These are phyloP conservation scores for Aspergillus viridinutans DNA, from an alignment of 2,329 filamentous ascomycete genomes.

Conservation along the genomic window DNA sequence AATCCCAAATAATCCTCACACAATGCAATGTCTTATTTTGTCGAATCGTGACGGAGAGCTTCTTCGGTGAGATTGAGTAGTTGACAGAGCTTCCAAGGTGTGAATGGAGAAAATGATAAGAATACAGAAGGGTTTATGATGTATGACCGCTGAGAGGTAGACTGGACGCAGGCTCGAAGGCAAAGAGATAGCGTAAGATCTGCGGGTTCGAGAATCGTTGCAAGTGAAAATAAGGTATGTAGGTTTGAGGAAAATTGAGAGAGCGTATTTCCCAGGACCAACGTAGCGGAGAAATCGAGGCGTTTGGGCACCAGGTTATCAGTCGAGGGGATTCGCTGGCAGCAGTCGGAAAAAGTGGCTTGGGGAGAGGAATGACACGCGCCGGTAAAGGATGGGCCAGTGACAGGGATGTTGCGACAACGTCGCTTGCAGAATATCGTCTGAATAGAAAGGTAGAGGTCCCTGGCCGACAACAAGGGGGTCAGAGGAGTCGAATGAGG, in stretches of 20 bases:
- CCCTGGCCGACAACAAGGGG: conserved; percentile 1
- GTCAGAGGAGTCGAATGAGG: not conserved
- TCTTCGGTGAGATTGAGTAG: not conserved
- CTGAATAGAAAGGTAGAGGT: not conserved
- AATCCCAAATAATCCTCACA: conserved; percentile 6
- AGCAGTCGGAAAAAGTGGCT: conserved; percentile 24
- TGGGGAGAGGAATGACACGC: conserved; percentile 18
- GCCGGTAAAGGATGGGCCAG: conserved; percentile 26
- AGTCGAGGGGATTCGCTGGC: conserved; percentile 27
- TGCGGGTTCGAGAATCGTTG: conserved; percentile 11
- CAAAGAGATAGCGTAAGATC: not conserved
- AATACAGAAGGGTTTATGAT: not conserved
- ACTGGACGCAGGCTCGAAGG: not conserved
- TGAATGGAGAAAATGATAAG: not conserved
- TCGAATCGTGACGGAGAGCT: not conserved
- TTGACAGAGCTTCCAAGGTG: not conserved
- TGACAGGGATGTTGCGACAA: conserved; percentile 31
- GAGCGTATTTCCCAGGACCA: conserved; percentile 18
- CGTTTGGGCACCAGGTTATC: conserved; percentile 33
- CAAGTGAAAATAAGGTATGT: conserved; percentile 8
- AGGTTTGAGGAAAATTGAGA: conserved; percentile 12
- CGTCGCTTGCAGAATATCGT: conserved; percentile 17
- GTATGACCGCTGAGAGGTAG: not conserved
- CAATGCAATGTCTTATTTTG: conserved; percentile 2
- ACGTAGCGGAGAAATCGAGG: conserved; percentile 28